phyloP scores from a whole-genome alignment of 2,329 filamentous ascomycete species.

The Aureobasidium sp. region DNA sequence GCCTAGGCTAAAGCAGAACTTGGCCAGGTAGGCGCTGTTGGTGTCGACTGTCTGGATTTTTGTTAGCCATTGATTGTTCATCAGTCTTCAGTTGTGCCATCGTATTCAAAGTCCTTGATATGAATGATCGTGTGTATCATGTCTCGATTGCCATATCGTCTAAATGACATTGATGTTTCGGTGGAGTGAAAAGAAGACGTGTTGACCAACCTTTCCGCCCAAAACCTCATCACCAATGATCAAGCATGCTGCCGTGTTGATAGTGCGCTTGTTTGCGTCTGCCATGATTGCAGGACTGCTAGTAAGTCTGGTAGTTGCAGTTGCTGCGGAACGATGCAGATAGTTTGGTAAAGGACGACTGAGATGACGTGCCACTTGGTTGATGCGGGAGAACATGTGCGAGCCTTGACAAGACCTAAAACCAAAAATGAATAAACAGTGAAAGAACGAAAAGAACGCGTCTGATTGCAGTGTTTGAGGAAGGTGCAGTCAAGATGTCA shows the following conservation, averaged over 20 bases:
- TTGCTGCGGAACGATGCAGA: constrained; percentile 42
- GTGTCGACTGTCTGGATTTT: constrained; percentile 54
- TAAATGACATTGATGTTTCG: neutral
- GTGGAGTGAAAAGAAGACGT: neutral
- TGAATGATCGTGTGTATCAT: neutral
- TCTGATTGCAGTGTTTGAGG: neutral
- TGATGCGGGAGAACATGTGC: constrained; percentile 68
- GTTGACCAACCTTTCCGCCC: constrained; percentile 69
- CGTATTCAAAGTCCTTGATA: neutral
- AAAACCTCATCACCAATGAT: constrained; percentile 98
- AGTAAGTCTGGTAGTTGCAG: constrained; percentile 19
- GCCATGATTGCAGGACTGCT: constrained; percentile 30
- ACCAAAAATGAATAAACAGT: neutral
- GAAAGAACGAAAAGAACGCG: neutral
- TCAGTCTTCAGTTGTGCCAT: neutral
- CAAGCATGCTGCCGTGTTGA: constrained; percentile 83
- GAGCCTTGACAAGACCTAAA: neutral
- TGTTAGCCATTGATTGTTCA: neutral
- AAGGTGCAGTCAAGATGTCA: constrained; percentile 15
- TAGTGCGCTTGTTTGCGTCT: constrained; percentile 56
- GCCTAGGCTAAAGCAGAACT: constrained; percentile 58
- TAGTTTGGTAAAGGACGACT: constrained; percentile 54
- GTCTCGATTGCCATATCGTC: neutral
- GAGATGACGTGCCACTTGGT: constrained; percentile 66
- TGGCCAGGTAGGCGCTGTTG: constrained; percentile 58